These are phyloP conservation scores for Fraxinus excelsior DNA, from an alignment of 257 asterid genomes.

Conservation along the genomic window DNA sequence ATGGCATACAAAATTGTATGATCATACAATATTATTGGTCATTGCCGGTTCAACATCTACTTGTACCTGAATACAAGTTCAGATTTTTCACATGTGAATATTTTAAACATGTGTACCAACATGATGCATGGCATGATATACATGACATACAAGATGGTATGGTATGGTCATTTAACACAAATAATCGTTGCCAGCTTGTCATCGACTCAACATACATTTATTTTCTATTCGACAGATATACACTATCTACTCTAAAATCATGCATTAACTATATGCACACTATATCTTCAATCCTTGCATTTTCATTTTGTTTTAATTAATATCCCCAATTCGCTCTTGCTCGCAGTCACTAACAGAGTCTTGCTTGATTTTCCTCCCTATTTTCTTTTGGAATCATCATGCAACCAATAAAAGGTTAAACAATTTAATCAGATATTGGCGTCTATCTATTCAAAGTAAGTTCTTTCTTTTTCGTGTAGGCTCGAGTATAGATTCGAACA, in stretches of 20 bases:
- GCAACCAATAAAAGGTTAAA: too few species aligned
- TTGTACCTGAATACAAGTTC: too few species aligned
- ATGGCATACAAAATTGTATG: conserved; percentile 21
- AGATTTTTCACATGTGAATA: too few species aligned
- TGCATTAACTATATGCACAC: conserved; percentile 18
- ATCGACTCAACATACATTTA: conserved; percentile 37
- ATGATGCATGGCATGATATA: not conserved
- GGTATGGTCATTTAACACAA: not conserved
- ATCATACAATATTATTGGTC: conserved; percentile 30
- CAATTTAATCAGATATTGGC: too few species aligned
- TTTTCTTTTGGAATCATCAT: too few species aligned
- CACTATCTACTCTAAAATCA: not conserved
- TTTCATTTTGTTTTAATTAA: too few species aligned
- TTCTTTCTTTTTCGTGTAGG: conserved; percentile 26
- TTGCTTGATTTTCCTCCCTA: too few species aligned
- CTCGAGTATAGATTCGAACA: conserved; percentile 27
- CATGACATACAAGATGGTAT: not conserved
- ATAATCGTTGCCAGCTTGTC: not conserved
- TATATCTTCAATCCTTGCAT: conserved; percentile 13
- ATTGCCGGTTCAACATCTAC: conserved; percentile 26
- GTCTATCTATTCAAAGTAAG: too few species aligned
- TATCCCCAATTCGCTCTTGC: conserved; percentile 1
- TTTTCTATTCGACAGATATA: not conserved
- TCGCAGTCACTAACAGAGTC: too few species aligned
- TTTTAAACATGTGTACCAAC: not conserved